Base-by-base conservation (phyloP, 768 basidiomycete species). In the Mycena olivaceomarginata region DNA sequence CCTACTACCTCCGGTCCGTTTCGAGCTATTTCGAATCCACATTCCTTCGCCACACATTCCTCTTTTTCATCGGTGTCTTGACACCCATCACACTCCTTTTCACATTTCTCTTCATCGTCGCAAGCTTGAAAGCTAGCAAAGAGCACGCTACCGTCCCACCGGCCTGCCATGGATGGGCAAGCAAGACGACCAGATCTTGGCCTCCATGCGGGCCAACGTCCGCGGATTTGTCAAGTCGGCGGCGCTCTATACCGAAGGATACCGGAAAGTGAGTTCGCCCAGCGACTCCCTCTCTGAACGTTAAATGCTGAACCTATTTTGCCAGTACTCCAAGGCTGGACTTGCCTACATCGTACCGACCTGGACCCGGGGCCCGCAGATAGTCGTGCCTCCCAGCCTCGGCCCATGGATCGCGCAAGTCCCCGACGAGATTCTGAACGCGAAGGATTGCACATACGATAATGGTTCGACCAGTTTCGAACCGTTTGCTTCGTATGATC, bases 361-460 rank as follows among this genome's bases (percentile, higher is more conserved):
- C 11, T 79, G 78, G 78, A 70, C 66, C 10, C 67, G 68, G 22
- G 78, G 78, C 1, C 78, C 78, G 3, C 78, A 79, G 59, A 76
- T 79, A 5, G 62, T 79, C 5, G 40, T 79, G 0, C 75, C 75
- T 7, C 78, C 75, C 0, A 45, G 25, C 20, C 70, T 76, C 70
- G 74, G 64, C 0, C 25, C 6, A 4, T 79, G 78, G 78, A 41
- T 79, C 12, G 65, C 78, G 4, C 41, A 66, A 3, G 39, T 45
- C 4, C 75, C 78, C 9, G 71, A 76, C 45, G 75, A 46, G 3
- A 41, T 79, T 37, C 39, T 79, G 9, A 76, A 79, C 37, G 78
- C 78, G 37, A 76, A 79, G 46, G 67, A 79, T 43, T 76, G 74
- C 75, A 79, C 75, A 1, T 79, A 72, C 40, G 62, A 78, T 22